Conservation (phyloP, 768 basidiomycete species). For the Cyclocybe aegerita region DNA sequence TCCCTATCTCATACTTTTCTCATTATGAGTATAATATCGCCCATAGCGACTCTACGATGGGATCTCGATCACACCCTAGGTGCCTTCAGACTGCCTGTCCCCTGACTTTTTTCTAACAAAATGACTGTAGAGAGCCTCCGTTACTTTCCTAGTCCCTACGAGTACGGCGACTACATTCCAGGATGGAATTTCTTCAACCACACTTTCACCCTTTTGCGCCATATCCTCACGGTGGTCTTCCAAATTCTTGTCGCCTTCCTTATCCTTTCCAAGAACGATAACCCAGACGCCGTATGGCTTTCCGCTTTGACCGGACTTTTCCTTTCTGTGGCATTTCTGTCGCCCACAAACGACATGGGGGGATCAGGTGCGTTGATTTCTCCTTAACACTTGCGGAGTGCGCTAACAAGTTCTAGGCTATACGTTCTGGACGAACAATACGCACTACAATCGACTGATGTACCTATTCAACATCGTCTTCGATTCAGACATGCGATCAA, state of each 20-base stretch:
- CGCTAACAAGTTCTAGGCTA: constrained; percentile 26
- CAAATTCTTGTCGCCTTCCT: constrained; percentile 22
- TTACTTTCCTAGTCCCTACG: constrained; percentile 16
- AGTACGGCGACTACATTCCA: constrained; percentile 33
- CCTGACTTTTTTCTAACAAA: not conserved
- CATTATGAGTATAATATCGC: not conserved
- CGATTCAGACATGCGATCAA: constrained; percentile 28
- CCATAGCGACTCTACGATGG: constrained; percentile 23
- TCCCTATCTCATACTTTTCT: not conserved
- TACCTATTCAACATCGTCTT: constrained; percentile 40
- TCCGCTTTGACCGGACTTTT: constrained; percentile 25
- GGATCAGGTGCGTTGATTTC: constrained; percentile 31
- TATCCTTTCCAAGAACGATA: constrained; percentile 15
- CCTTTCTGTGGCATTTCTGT: constrained; percentile 27
- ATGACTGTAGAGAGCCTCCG: constrained; percentile 1
- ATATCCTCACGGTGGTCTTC: constrained; percentile 21
- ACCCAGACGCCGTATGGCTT: constrained; percentile 23
- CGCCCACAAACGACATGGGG: constrained; percentile 33
- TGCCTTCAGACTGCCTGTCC: constrained; percentile 8
- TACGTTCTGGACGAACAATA: constrained; percentile 37
- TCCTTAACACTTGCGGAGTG: not conserved
- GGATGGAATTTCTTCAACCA: constrained; percentile 31
- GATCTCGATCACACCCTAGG: constrained; percentile 19
- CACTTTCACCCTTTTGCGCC: constrained; percentile 19
- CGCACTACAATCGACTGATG: constrained; percentile 35